These are phyloP conservation scores for Auxenochlorella protothecoides DNA, from an alignment of 139 green algal species.

Conservation along the genomic window DNA sequence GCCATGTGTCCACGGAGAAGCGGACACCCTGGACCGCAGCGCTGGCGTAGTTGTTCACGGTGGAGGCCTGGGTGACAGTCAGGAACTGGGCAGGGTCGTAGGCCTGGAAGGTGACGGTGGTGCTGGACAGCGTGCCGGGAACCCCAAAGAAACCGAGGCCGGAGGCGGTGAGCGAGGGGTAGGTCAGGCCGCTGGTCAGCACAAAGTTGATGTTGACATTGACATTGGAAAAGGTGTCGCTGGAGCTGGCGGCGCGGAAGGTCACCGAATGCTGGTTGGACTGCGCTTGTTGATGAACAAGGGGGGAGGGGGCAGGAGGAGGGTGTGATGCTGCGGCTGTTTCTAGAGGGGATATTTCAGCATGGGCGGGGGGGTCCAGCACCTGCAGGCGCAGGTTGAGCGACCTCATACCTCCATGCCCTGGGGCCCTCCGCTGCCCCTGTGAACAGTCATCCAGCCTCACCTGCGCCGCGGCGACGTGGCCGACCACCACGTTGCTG, in stretches of 20 bases:
- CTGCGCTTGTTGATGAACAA: background rate
- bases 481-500: background rate
- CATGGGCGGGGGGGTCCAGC: background rate
- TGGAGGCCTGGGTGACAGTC: background rate
- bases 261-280: slow-evolving; percentile 1
- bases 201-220: slow-evolving; percentile 3
- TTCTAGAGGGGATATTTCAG: background rate
- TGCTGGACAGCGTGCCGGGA: slow-evolving; percentile 1
- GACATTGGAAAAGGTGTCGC: background rate
- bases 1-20: slow-evolving; percentile 1
- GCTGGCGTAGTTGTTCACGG: background rate
- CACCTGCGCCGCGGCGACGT: slow-evolving; percentile 3
- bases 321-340: background rate
- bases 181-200: background rate
- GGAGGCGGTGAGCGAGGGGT: background rate
- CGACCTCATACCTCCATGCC: background rate
- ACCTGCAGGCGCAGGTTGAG: background rate
- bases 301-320: too few relatives aligned
- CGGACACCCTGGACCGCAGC: background rate
- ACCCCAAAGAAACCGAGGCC: slow-evolving; percentile 1
- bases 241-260: background rate
- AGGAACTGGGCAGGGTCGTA: slow-evolving; percentile 9
- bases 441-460: background rate
- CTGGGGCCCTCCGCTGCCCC: background rate
- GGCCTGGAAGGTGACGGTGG: slow-evolving; percentile 1